These are phyloP conservation scores for Syzygium aromaticum DNA, from an alignment of 345 rosid species.

Conservation along the genomic window DNA sequence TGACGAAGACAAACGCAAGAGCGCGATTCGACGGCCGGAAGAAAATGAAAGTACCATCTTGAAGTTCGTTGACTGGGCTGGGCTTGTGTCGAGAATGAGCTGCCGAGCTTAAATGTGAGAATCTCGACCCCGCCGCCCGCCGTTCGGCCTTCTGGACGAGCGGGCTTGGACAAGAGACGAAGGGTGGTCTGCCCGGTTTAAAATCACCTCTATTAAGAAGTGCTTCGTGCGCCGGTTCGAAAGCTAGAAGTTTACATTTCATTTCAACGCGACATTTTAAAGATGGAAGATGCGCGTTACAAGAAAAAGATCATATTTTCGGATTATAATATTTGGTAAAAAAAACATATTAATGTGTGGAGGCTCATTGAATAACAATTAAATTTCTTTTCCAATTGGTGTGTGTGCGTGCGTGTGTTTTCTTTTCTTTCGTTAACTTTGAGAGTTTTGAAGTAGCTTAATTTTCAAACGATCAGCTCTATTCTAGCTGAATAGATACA, in stretches of 20 bases:
- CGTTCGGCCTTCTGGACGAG: not conserved
- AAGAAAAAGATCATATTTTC: not conserved
- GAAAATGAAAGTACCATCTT: not conserved
- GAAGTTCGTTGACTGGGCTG: not conserved
- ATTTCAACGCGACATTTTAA: not conserved
- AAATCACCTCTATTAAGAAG: not conserved
- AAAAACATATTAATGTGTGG: not conserved
- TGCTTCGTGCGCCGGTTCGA: not conserved
- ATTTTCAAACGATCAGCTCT: not conserved
- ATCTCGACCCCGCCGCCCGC: not conserved
- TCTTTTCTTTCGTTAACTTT: not conserved
- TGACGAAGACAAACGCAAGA: rapidly evolving
- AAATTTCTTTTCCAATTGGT: not conserved
- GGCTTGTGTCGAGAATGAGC: rapidly evolving
- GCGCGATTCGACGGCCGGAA: rapidly evolving
- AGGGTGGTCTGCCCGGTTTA: not conserved
- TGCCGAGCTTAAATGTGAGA: not conserved
- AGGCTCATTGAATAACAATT: not conserved
- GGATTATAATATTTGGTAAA: not conserved
- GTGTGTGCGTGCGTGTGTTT: not conserved
- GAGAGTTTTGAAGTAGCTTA: not conserved
- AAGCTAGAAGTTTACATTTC: not conserved
- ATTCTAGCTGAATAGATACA: not conserved
- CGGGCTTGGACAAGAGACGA: not conserved
- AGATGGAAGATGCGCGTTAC: not conserved